Evolutionary conservation across 176 grass and related monocot species (phyloP).

Genomic region (Miscanthus lutarioriparius): DNA sequence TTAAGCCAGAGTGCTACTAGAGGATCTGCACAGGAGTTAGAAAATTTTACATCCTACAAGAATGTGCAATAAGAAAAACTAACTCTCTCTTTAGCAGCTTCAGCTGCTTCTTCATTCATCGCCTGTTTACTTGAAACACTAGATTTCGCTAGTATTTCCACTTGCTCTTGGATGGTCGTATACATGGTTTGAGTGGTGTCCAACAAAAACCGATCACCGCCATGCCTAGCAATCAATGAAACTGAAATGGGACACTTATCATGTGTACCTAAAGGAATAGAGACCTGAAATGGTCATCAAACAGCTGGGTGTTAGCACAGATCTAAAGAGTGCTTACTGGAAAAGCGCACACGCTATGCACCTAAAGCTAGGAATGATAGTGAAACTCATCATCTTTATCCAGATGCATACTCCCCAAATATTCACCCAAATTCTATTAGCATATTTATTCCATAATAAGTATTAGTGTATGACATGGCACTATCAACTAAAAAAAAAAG

Average conservation of each 20-base stretch:
- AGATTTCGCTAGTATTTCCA: slow-evolving; percentile 61
- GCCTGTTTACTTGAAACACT: slow-evolving; percentile 68
- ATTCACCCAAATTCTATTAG: background rate
- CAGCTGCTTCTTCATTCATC: slow-evolving; percentile 84
- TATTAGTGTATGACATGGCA: background rate
- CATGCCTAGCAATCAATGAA: slow-evolving; percentile 84
- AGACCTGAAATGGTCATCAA: slow-evolving; percentile 57
- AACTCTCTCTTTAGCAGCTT: slow-evolving; percentile 91
- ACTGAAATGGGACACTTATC: slow-evolving; percentile 90
- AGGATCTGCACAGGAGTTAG: background rate
- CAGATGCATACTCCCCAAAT: background rate
- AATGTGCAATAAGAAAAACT: slow-evolving; percentile 33
- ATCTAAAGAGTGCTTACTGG: background rate
- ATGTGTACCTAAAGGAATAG: slow-evolving; percentile 66
- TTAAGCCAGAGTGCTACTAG: background rate
- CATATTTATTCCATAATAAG: background rate
- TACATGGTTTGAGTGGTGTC: slow-evolving; percentile 73
- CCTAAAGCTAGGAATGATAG: slow-evolving; percentile 3
- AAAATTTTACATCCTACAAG: slow-evolving; percentile 14
- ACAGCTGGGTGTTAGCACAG: slow-evolving; percentile 13
- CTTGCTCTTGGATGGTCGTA: slow-evolving; percentile 79
- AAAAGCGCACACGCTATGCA: background rate
- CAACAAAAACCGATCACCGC: slow-evolving; percentile 81
- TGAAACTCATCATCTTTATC: background rate
- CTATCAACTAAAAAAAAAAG: slow-evolving; percentile 8